Base-by-base conservation (phyloP, 306 rosid species). In the Lathyrus tuberosus region DNA sequence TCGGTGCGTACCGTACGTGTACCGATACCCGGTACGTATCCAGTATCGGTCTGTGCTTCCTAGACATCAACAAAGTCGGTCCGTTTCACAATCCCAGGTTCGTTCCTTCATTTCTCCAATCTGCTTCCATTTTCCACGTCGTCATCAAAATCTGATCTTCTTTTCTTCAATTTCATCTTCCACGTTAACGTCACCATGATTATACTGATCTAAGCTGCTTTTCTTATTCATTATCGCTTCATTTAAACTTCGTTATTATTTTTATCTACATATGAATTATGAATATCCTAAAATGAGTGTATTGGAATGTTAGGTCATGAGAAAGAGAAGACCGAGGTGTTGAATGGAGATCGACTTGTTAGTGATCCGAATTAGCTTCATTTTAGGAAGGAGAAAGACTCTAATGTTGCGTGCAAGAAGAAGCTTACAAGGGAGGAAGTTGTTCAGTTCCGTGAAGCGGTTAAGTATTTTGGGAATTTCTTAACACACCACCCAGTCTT, bases 61-160 rank as follows among this genome's bases (percentile, higher is more conserved):
- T n/a, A n/a, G n/a, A n/a, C n/a, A n/a, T n/a, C n/a, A n/a, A 89
- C 69, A 89, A 89, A 81, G 96, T 89, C 38, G 96, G 96, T 24
- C 96, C 96, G 41, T 89, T 89, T 76, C 96, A 89, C 85, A 89
- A 89, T 67, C 96, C 96, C 75, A 89, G 96, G 96, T 86, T 58
- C 12, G 91, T 84, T 53, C 16, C 65, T 3, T 10, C 28, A 9
- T 57, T 35, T 26, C 60, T 18, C 41, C 62, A 63, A 72, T 72
- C 70, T n/a, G 8, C 13, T 60, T 60, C 43, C 60, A 15, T 42
- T 54, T 49, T 26, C 48, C 60, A 53, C 69, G 78, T 59, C 47
- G 5, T 30, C 42, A 0, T 77, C 74, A 72, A 68, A 81, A 54
- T 74, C 49, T 78, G 64, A 70, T 78, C 5, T 49, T 52, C 3